Evolutionary conservation across 192 early-diverging fungal species (phyloP).

Genomic region (Backusella liffmaniae): DNA sequence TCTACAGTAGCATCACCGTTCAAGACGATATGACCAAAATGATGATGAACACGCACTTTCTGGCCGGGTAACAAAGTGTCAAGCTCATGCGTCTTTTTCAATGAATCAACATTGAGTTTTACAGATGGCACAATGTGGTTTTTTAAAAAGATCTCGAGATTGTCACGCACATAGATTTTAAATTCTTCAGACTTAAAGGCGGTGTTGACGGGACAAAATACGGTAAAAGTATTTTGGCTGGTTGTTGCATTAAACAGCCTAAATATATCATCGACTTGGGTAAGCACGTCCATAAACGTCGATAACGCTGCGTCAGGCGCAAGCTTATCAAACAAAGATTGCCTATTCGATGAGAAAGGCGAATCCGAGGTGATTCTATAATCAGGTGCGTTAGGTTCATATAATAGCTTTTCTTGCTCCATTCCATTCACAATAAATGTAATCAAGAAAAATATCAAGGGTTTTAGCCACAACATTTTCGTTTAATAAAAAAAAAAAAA

Average conservation of each 20-base stretch:
- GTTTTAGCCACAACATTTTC: neutral
- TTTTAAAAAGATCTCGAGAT: slow-evolving; percentile 25
- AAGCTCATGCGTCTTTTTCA: slow-evolving; percentile 13
- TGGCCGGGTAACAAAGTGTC: slow-evolving; percentile 11
- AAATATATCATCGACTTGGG: slow-evolving; percentile 26
- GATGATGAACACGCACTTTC: slow-evolving; percentile 15
- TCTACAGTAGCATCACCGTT: slow-evolving; percentile 24
- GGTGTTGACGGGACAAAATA: slow-evolving; percentile 35
- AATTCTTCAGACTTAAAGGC: slow-evolving; percentile 21
- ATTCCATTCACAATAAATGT: neutral
- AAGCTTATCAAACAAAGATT: slow-evolving; percentile 37
- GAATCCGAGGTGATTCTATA: slow-evolving; percentile 7
- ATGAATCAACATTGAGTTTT: slow-evolving; percentile 4
- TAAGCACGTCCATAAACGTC: slow-evolving; percentile 36
- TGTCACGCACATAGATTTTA: neutral
- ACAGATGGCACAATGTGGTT: slow-evolving; percentile 31
- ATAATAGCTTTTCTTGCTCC: slow-evolving; percentile 9
- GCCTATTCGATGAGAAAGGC: neutral
- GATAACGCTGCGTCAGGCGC: slow-evolving; percentile 31
- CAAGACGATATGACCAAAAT: slow-evolving; percentile 2
- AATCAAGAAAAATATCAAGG: neutral
- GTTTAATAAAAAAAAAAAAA: slow-evolving; percentile 5
- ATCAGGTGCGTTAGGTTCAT: slow-evolving; percentile 28
- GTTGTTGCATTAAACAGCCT: slow-evolving; percentile 18
- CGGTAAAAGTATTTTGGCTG: slow-evolving; percentile 23